A percentile compares a stretch with the other conserved stretches of the same genome.
These are phyloP conservation scores for Candida silvicultrix DNA, from an alignment of 805 yeast species.

Conservation along the genomic window DNA sequence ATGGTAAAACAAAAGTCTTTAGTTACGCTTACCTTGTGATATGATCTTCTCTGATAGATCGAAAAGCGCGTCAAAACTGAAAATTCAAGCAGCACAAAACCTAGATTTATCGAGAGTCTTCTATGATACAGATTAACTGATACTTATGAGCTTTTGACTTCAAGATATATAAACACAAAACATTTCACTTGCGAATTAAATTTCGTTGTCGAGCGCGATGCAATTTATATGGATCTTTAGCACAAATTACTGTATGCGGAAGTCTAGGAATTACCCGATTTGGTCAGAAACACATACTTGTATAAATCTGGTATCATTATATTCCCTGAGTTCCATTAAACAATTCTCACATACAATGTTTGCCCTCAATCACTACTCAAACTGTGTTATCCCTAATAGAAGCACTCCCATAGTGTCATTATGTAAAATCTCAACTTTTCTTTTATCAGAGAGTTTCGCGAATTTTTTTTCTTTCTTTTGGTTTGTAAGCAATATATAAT, in stretches of 20 bases:
- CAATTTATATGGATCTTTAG: not conserved
- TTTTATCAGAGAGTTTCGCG: not conserved
- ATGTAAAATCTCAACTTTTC: not conserved
- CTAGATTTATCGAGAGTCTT: not conserved
- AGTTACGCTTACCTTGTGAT: no score
- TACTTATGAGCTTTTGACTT: not conserved
- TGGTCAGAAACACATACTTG: conserved; percentile 1
- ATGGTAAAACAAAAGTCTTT: no score
- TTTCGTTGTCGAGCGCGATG: conserved; percentile 1
- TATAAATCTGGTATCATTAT: not conserved
- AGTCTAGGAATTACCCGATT: conserved; percentile 11
- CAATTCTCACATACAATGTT: not conserved
- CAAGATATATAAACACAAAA: not conserved
- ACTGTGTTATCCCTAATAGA: not conserved
- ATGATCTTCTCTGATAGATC: no score
- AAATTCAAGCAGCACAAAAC: not conserved
- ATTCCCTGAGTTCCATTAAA: not conserved
- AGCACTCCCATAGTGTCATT: not conserved
- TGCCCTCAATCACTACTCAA: not conserved
- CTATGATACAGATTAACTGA: not conserved
- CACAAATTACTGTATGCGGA: conserved; percentile 10
- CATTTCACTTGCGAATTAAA: not conserved
- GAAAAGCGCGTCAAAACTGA: not conserved
- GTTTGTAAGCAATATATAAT: not conserved
- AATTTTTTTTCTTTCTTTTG: not conserved